These are phyloP conservation scores for Nemania abortiva DNA, from an alignment of 2,329 filamentous ascomycete genomes.

Conservation along the genomic window DNA sequence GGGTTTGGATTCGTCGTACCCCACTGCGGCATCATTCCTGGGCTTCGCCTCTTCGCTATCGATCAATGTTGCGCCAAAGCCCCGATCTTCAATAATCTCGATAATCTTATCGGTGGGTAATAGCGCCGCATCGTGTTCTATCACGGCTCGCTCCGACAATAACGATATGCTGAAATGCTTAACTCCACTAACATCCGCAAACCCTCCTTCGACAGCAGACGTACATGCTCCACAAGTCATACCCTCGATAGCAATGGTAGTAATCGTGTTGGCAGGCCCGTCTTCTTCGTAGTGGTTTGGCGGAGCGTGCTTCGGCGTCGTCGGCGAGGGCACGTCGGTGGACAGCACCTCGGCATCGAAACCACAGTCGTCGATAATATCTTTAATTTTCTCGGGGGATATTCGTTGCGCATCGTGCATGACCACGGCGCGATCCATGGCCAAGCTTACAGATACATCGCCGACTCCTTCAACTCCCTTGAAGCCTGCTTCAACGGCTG, in stretches of 20 bases:
- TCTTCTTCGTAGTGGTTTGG: slow-evolving; percentile 54
- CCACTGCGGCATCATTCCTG: slow-evolving; percentile 51
- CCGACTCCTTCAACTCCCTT: slow-evolving; percentile 83
- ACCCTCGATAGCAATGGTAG: slow-evolving; percentile 82
- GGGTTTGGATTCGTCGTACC: slow-evolving; percentile 52
- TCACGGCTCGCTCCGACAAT: slow-evolving; percentile 84
- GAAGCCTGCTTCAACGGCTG: slow-evolving; percentile 93
- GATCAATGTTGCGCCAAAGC: slow-evolving; percentile 83
- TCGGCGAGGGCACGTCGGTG: slow-evolving; percentile 75
- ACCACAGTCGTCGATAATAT: slow-evolving; percentile 90
- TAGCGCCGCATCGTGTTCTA: slow-evolving; percentile 77
- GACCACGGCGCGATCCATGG: slow-evolving; percentile 95
- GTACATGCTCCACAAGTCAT: slow-evolving; percentile 95
- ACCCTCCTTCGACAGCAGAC: slow-evolving; percentile 83
- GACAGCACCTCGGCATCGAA: slow-evolving; percentile 93
- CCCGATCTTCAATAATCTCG: slow-evolving; percentile 75
- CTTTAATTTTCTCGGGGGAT: slow-evolving; percentile 79
- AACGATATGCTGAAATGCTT: slow-evolving; percentile 84
- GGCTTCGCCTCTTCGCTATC: slow-evolving; percentile 70
- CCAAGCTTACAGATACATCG: slow-evolving; percentile 89
- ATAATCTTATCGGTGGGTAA: slow-evolving; percentile 66
- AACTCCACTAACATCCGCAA: slow-evolving; percentile 79
- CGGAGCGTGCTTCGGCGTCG: slow-evolving; percentile 54
- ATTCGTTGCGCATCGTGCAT: slow-evolving; percentile 85
- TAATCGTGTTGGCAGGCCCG: slow-evolving; percentile 65